Percentiles rank a stretch among this genome's conserved stretches.
phyloP scores from a whole-genome alignment of 2,329 filamentous ascomycete genomes.

The Trichoderma koningiopsis region DNA sequence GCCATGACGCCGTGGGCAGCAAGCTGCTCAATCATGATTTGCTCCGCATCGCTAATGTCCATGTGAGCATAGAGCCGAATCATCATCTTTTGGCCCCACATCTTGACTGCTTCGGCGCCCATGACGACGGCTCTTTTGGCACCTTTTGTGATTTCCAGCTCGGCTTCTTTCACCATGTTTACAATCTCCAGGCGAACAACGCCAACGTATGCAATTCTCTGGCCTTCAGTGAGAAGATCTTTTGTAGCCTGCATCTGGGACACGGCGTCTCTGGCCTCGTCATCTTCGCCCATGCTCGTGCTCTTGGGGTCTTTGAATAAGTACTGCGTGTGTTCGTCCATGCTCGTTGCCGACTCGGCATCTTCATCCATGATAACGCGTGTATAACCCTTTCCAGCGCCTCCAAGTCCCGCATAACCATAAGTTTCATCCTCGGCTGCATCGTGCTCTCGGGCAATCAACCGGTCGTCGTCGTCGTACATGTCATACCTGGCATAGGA shows the following conservation, averaged over 20 bases:
- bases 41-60: conserved; percentile 89
- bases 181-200: conserved; percentile 80
- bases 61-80: conserved; percentile 91
- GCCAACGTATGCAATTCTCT: conserved; percentile 94
- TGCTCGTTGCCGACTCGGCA: conserved; percentile 86
- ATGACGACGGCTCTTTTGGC: conserved; percentile 72
- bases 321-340: conserved; percentile 97
- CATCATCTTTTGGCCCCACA: conserved; percentile 99
- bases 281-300: conserved; percentile 64
- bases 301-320: conserved; percentile 76
- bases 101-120: conserved; percentile 77
- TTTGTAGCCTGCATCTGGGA: conserved; percentile 96
- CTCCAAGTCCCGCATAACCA: conserved; percentile 76
- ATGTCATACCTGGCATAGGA: conserved; percentile 90
- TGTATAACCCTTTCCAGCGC: conserved; percentile 93
- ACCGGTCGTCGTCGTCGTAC: conserved; percentile 88
- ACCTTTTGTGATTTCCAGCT: conserved; percentile 64
- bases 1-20: conserved; percentile 89
- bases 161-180: conserved; percentile 71
- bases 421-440: conserved; percentile 67
- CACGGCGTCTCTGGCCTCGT: conserved; percentile 81
- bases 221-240: conserved; percentile 89
- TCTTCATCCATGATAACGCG: conserved; percentile 95
- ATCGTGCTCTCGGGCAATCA: conserved; percentile 80
- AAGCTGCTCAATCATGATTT: conserved; percentile 98